Evolutionary conservation across 768 basidiomycete species (phyloP).

Genomic region (Astraeus odoratus): DNA sequence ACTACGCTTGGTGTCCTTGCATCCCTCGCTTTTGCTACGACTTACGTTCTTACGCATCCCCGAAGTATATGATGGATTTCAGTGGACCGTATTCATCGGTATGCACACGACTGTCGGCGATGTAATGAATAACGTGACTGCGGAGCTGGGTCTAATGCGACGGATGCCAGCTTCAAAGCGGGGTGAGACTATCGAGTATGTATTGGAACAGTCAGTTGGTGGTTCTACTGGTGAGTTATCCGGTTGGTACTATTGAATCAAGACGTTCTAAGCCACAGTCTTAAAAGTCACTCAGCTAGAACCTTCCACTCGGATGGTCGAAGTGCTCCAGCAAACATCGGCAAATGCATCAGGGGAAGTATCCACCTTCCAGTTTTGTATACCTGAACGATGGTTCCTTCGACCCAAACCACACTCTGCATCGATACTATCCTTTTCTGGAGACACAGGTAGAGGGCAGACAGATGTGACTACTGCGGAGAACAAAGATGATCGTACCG

Average conservation of each 20-base stretch:
- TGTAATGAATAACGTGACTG: slow-evolving; percentile 42
- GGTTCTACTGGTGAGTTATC: slow-evolving; percentile 44
- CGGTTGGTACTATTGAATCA: neutral
- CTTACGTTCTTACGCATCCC: slow-evolving; percentile 63
- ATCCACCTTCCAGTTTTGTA: slow-evolving; percentile 49
- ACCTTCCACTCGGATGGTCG: slow-evolving; percentile 8
- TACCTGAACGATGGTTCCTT: slow-evolving; percentile 78
- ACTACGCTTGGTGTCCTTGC: slow-evolving; percentile 65
- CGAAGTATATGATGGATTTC: slow-evolving; percentile 68
- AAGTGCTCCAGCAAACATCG: slow-evolving; percentile 4
- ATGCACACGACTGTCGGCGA: slow-evolving; percentile 49
- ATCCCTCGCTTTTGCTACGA: slow-evolving; percentile 48
- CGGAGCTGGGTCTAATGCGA: slow-evolving; percentile 66
- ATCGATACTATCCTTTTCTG: slow-evolving; percentile 45
- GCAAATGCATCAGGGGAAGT: slow-evolving; percentile 5
- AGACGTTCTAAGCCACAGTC: neutral
- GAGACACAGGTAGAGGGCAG: slow-evolving; percentile 28
- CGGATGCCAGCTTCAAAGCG: slow-evolving; percentile 60
- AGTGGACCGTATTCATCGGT: slow-evolving; percentile 60
- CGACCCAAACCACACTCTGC: slow-evolving; percentile 52
- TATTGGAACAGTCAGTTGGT: slow-evolving; percentile 57
- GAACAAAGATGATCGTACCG: slow-evolving; percentile 53
- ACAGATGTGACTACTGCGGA: slow-evolving; percentile 23
- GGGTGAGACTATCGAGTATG: slow-evolving; percentile 59
- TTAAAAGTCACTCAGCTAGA: slow-evolving; percentile 13